phyloP scores from a whole-genome alignment of 495 filamentous ascomycete species.

The Bacidia gigantensis region DNA sequence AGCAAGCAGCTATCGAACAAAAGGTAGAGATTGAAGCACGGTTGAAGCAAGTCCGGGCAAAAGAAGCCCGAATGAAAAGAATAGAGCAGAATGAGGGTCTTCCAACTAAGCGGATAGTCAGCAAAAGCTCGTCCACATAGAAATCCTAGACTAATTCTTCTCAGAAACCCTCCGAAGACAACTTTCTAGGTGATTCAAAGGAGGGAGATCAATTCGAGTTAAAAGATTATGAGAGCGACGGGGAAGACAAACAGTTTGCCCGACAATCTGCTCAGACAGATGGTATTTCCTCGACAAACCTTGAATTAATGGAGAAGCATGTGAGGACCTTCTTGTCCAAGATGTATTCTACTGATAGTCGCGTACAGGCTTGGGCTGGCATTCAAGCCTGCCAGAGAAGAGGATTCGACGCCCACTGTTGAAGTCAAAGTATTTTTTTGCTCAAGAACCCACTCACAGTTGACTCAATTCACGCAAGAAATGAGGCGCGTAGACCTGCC shows the following conservation, averaged over 20 bases:
- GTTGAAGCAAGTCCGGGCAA: slow-evolving; percentile 51
- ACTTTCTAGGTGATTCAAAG: slow-evolving; percentile 24
- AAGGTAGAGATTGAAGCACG: slow-evolving; percentile 58
- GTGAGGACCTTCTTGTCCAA: neutral
- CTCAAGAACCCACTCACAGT: slow-evolving; percentile 87
- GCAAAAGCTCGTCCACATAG: neutral
- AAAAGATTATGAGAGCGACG: slow-evolving; percentile 69
- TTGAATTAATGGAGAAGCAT: slow-evolving; percentile 46
- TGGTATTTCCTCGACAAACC: slow-evolving; percentile 46
- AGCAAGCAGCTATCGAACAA: slow-evolving; percentile 47
- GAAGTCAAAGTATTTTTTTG: slow-evolving; percentile 81
- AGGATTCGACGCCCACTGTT: slow-evolving; percentile 38
- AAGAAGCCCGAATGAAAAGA: slow-evolving; percentile 49
- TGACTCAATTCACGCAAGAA: slow-evolving; percentile 88
- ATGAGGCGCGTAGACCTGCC: slow-evolving; percentile 71
- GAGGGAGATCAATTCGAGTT: slow-evolving; percentile 64
- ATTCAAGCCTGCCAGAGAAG: slow-evolving; percentile 28
- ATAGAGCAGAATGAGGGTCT: slow-evolving; percentile 32
- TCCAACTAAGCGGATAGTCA: slow-evolving; percentile 32
- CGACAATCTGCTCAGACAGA: slow-evolving; percentile 13
- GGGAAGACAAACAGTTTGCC: slow-evolving; percentile 24
- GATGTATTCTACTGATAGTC: slow-evolving; percentile 2
- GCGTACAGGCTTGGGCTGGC: slow-evolving; percentile 22
- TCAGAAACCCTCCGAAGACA: slow-evolving; percentile 25
- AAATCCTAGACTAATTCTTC: neutral